These are phyloP conservation scores for Aspergillus ellipticus DNA, from an alignment of 495 filamentous ascomycete genomes.

Conservation along the genomic window DNA sequence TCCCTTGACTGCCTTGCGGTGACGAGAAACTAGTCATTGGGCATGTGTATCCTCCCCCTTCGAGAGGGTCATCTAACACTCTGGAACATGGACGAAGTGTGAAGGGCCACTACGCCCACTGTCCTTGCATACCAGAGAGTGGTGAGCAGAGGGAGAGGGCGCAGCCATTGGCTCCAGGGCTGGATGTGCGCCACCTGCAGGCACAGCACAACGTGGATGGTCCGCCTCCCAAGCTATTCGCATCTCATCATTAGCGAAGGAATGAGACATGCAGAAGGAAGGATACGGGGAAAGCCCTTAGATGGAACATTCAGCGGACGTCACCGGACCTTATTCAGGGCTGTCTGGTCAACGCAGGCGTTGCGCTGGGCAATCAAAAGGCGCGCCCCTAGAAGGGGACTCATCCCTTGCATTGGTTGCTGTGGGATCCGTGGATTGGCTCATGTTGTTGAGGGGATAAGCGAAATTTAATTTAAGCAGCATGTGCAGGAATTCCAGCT, in stretches of 20 bases:
- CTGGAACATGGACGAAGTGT: constrained; percentile 21
- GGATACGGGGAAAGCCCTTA: constrained; percentile 16
- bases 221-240: constrained; percentile 16
- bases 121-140: constrained; percentile 33
- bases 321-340: constrained; percentile 10
- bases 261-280: constrained; percentile 22
- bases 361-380: constrained; percentile 25
- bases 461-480: constrained; percentile 14
- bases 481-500: constrained; percentile 18
- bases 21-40: constrained; percentile 16
- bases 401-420: constrained; percentile 29
- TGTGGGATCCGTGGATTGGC: constrained; percentile 14
- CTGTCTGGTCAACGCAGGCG: constrained; percentile 11
- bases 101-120: constrained; percentile 19
- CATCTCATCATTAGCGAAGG: constrained; percentile 20
- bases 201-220: constrained; percentile 23
- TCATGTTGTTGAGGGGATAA: constrained; percentile 16
- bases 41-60: constrained; percentile 23
- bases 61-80: constrained; percentile 18
- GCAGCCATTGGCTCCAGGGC: constrained; percentile 20
- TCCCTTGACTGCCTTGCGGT: constrained; percentile 22
- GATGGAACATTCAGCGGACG: constrained; percentile 6
- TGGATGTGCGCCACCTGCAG: constrained; percentile 17
- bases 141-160: constrained; percentile 11
- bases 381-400: constrained; percentile 15